phyloP scores from a whole-genome alignment of 2,329 filamentous ascomycete genomes.

The Anthostomella pinea region DNA sequence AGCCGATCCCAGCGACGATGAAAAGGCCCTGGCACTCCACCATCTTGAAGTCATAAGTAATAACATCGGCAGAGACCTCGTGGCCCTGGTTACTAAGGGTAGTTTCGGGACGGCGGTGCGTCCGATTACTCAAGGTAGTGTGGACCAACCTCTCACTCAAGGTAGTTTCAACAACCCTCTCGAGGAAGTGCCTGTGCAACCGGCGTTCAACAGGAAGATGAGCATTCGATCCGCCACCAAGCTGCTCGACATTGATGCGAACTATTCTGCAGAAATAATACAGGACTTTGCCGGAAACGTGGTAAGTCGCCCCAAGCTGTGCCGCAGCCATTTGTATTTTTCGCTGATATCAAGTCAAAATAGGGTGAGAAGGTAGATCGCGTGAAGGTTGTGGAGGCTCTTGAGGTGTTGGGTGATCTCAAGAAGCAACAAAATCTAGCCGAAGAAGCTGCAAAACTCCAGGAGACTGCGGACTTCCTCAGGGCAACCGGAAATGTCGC shows the following conservation, averaged over 20 bases:
- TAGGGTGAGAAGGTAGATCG: conserved; percentile 23
- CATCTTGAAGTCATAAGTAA: conserved; percentile 26
- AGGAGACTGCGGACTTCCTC: conserved; percentile 24
- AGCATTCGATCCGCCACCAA: conserved; percentile 21
- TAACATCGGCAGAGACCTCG: conserved; percentile 21
- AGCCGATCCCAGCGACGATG: conserved; percentile 8
- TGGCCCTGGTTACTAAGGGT: conserved; percentile 13
- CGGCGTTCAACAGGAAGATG: conserved; percentile 18
- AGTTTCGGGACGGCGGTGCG: background rate
- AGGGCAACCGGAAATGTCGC: conserved; percentile 12
- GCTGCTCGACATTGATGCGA: conserved; percentile 24
- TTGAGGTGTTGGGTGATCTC: conserved; percentile 27
- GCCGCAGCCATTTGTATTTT: background rate
- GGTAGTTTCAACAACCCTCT: no score
- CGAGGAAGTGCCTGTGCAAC: conserved; percentile 3
- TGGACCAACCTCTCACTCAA: no score
- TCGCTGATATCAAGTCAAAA: conserved; percentile 8
- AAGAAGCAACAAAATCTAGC: conserved; percentile 19
- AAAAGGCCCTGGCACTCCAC: conserved; percentile 15
- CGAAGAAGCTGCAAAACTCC: conserved; percentile 22
- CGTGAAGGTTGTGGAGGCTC: conserved; percentile 23
- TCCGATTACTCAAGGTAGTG: no score
- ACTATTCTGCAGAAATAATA: conserved; percentile 27
- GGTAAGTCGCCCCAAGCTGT: conserved; percentile 15
- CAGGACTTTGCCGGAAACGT: conserved; percentile 22